Base-by-base conservation (phyloP, 1,284 basidiomycete species). In the Melampsora allii-populina region DNA sequence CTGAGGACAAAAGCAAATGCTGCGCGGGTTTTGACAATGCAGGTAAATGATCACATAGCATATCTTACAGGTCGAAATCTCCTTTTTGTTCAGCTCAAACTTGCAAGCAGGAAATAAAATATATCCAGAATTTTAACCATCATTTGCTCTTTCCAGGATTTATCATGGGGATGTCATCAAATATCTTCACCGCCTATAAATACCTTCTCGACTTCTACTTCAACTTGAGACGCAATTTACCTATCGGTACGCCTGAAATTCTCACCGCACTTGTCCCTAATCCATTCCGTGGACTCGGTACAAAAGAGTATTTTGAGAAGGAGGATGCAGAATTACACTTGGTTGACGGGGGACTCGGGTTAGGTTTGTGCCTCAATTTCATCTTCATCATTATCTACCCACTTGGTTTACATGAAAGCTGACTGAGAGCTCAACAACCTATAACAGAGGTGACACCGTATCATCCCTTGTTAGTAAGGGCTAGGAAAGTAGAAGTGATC, bases 111-210 rank as follows among this genome's bases (percentile, higher is more conserved):
- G 33, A 12, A 10, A 10, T 39, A 12, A 39, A 9, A 39, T 39
- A 10, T 42, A 4, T 42, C 12, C 39, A 10, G 14, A 42, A 2
- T 42, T 42, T 17, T 42, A 2, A 42, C 39, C 39, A 42, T 14
- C 39, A 12, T 42, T 14, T 42, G 12, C 39, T 14, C 39, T 17
- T 42, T 42, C 5, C 27, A 56, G 69, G 69, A 14, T 73, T 73
- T 63, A 56, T 73, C 7, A 65, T 73, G 69, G 69, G 50, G 17
- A 63, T 66, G 19, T 64, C 69, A 21, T 73, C 69, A 17, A 73
- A 73, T 36, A 48, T 64, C n/a, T 73, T 73, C 53, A 58, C 67
- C n/a, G 67, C 61, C 6, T 71, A 65, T 45, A 73, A 63, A 31
- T 50, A 39, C 31, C 21, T 65, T 19, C 24, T 60, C 3, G 46